A percentile compares a stretch with the other conserved stretches of the same genome.
Conservation (phyloP, 1,284 basidiomycete species). For the Irpex sp. region DNA sequence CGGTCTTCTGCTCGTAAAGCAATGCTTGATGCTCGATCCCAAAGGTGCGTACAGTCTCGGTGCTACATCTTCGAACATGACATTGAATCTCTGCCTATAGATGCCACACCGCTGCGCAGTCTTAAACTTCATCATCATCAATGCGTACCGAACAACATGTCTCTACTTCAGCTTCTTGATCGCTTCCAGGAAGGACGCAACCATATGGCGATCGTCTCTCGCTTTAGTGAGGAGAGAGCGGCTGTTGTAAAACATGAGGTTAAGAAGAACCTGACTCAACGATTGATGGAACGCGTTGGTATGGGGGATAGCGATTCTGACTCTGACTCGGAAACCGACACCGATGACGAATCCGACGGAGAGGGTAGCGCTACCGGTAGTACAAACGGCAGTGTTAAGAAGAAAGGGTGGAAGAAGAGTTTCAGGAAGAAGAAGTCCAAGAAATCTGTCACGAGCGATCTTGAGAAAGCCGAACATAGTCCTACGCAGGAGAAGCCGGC, state of each 20-base stretch:
- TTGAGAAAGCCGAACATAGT: conserved; percentile 10
- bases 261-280: conserved; percentile 62
- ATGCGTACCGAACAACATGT: conserved; percentile 78
- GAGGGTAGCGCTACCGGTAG: conserved; percentile 9
- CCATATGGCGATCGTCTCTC: conserved; percentile 86
- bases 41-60: conserved; percentile 44
- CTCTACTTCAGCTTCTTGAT: conserved; percentile 82
- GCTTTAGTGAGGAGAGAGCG: conserved; percentile 42
- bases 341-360: conserved; percentile 10
- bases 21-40: conserved; percentile 83
- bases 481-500: not conserved
- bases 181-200: conserved; percentile 89
- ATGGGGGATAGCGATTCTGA: conserved; percentile 47
- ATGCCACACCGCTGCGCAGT: conserved; percentile 69
- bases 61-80: not conserved
- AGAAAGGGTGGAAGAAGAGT: conserved; percentile 13
- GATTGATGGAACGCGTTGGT: conserved; percentile 57
- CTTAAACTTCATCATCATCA: conserved; percentile 79
- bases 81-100: conserved; percentile 27
- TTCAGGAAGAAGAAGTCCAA: conserved; percentile 9
- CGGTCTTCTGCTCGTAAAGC: conserved; percentile 78
- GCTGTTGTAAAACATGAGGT: conserved; percentile 61
- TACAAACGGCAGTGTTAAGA: conserved; percentile 12
- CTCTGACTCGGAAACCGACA: conserved; percentile 22
- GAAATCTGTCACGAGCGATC: not conserved